Evolutionary conservation across 768 basidiomycete species (phyloP).

Genomic region (Harrya chromipes): DNA sequence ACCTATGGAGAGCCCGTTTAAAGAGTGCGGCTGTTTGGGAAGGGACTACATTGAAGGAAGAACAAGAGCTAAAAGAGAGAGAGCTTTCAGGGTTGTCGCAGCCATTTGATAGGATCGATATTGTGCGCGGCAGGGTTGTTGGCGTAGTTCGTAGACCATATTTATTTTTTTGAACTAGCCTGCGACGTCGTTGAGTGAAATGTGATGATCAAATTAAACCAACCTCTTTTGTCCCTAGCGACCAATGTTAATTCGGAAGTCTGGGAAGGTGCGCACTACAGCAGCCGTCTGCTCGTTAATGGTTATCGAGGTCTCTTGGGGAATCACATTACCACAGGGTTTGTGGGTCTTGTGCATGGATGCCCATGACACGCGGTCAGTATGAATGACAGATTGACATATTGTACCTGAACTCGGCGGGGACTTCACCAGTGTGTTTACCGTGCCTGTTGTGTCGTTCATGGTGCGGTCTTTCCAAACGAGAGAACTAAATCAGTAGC

Average conservation of each 20-base stretch:
- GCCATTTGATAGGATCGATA: constrained; percentile 10
- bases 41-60: constrained; percentile 10
- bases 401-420: constrained; percentile 10
- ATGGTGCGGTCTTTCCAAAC: not conserved
- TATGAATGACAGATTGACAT: constrained; percentile 4
- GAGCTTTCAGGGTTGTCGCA: constrained; percentile 8
- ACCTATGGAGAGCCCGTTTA: not conserved
- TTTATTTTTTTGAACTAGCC: constrained; percentile 5
- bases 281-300: not conserved
- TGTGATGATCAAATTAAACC: constrained; percentile 3
- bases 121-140: constrained; percentile 8
- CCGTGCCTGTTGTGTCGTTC: constrained; percentile 7
- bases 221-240: not conserved
- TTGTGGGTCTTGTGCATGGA: not conserved
- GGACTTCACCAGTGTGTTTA: not conserved
- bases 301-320: not conserved
- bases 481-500: not conserved
- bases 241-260: not conserved
- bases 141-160: constrained; percentile 11
- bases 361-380: constrained; percentile 1
- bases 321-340: not conserved
- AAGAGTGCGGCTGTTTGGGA: constrained; percentile 4
- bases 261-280: too few species aligned
- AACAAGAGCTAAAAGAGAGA: constrained; percentile 11
- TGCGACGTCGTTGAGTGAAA: not conserved